phyloP scores from a whole-genome alignment of 805 yeast species.

The Wickerhamiella galacta region DNA sequence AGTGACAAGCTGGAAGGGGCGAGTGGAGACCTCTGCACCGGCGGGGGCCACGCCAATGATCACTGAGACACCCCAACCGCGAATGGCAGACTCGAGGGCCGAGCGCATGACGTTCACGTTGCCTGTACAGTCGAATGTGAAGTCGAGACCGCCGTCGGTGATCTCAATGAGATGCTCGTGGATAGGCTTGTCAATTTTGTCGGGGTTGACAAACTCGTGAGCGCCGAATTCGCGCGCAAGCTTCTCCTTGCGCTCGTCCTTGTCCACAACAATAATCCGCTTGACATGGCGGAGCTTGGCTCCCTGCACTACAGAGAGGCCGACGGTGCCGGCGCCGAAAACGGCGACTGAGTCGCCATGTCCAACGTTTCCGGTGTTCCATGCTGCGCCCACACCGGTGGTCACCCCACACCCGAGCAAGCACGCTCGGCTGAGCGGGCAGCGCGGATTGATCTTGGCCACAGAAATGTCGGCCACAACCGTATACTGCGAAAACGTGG shows the following conservation, averaged over 20 bases:
- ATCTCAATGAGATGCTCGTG: slow-evolving; percentile 60
- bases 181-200: slow-evolving; percentile 51
- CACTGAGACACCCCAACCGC: slow-evolving; percentile 96
- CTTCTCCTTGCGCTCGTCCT: slow-evolving; percentile 65
- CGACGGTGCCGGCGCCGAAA: slow-evolving; percentile 97
- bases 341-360: slow-evolving; percentile 89
- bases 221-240: slow-evolving; percentile 90
- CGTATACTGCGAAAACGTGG: slow-evolving; percentile 92
- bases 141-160: slow-evolving; percentile 96
- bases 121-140: slow-evolving; percentile 96
- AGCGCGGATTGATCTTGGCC: slow-evolving; percentile 74
- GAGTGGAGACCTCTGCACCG: slow-evolving; percentile 87
- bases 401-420: slow-evolving; percentile 97
- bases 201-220: slow-evolving; percentile 84
- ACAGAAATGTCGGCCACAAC: slow-evolving; percentile 96
- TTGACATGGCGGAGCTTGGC: slow-evolving; percentile 71
- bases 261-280: slow-evolving; percentile 65
- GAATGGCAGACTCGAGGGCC: slow-evolving; percentile 94
- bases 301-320: slow-evolving; percentile 91
- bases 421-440: slow-evolving; percentile 75
- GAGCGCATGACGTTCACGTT: slow-evolving; percentile 87
- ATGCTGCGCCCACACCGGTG: slow-evolving; percentile 96
- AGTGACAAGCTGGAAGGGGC: slow-evolving; percentile 97
- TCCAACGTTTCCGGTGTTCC: slow-evolving; percentile 79
- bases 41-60: slow-evolving; percentile 98